Conservation (phyloP, 78 protist species). For the Protostelium mycophagum region DNA sequence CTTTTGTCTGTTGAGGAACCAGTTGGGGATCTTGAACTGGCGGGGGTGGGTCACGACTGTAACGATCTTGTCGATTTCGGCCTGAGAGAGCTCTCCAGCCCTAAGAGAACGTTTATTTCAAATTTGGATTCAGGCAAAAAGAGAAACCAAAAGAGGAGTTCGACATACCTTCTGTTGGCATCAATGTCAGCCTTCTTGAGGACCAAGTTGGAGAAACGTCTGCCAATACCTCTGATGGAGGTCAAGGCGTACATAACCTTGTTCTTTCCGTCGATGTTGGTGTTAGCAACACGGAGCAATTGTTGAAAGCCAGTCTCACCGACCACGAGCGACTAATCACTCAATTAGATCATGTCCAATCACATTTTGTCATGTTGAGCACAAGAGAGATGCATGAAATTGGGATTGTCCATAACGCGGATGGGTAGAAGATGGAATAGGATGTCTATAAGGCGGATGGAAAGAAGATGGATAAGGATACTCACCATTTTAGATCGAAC, state of each 20-base stretch:
- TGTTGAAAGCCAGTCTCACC: slow-evolving; percentile 63
- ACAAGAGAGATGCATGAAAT: neutral
- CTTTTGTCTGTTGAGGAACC: slow-evolving; percentile 97
- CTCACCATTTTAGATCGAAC: neutral
- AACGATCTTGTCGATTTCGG: slow-evolving; percentile 92
- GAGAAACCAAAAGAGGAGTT: neutral
- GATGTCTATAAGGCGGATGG: neutral
- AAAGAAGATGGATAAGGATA: neutral
- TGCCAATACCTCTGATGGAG: slow-evolving; percentile 97
- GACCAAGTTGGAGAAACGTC: slow-evolving; percentile 92
- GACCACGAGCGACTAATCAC: neutral
- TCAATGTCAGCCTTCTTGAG: slow-evolving; percentile 97
- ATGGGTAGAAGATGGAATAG: neutral
- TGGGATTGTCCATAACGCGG: neutral
- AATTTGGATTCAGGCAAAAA: neutral
- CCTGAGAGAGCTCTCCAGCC: slow-evolving; percentile 96
- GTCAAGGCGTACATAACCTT: slow-evolving; percentile 93
- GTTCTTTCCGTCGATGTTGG: slow-evolving; percentile 95
- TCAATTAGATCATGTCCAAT: neutral
- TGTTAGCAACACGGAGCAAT: slow-evolving; percentile 96
- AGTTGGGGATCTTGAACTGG: slow-evolving; percentile 98
- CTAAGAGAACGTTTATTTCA: slow-evolving; percentile 7
- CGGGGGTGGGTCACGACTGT: slow-evolving; percentile 95
- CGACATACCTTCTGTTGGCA: slow-evolving; percentile 70
- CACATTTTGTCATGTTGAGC: neutral